A percentile compares a stretch with the other conserved stretches of the same genome.
Evolutionary conservation across 75 land plant genomes (phyloP).

Genomic region (Pseudotsuga menziesii): DNA sequence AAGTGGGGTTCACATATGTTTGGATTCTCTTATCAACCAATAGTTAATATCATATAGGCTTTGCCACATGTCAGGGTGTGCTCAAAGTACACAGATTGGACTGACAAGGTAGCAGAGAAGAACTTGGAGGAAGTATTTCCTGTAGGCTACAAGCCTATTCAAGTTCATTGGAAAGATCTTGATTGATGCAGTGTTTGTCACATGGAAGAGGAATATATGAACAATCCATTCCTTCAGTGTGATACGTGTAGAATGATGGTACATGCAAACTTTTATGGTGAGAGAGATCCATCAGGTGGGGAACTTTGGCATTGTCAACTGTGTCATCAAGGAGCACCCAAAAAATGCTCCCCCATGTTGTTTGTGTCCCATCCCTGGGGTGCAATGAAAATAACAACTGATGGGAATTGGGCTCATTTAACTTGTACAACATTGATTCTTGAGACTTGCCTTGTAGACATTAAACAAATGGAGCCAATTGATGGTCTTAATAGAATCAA

Average conservation of each 20-base stretch:
- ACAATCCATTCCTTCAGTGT: slow-evolving; percentile 82
- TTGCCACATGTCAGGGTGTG: slow-evolving; percentile 58
- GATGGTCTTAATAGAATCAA: too few relatives aligned
- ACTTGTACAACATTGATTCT: too few relatives aligned
- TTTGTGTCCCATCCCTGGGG: too few relatives aligned
- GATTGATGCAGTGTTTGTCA: slow-evolving; percentile 92
- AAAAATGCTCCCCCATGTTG: too few relatives aligned
- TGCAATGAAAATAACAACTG: too few relatives aligned
- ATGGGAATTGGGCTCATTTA: too few relatives aligned
- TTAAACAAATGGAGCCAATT: too few relatives aligned
- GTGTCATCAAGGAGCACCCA: too few relatives aligned
- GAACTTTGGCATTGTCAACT: too few relatives aligned
- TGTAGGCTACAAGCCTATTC: slow-evolving; percentile 71
- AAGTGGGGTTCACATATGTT: slow-evolving; percentile 84
- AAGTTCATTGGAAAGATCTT: slow-evolving; percentile 87
- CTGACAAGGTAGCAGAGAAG: slow-evolving; percentile 24
- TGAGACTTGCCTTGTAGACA: too few relatives aligned
- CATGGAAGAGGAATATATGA: slow-evolving; percentile 93
- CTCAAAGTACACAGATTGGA: slow-evolving; percentile 37
- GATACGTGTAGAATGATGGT: slow-evolving; percentile 96
- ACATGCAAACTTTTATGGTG: too few relatives aligned
- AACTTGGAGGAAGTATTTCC: slow-evolving; percentile 34
- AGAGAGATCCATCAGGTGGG: too few relatives aligned
- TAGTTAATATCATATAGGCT: slow-evolving; percentile 71
- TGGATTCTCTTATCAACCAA: slow-evolving; percentile 72